Conservation (phyloP, 345 rosid genomes). For the Citrus cavaleriei region DNA sequence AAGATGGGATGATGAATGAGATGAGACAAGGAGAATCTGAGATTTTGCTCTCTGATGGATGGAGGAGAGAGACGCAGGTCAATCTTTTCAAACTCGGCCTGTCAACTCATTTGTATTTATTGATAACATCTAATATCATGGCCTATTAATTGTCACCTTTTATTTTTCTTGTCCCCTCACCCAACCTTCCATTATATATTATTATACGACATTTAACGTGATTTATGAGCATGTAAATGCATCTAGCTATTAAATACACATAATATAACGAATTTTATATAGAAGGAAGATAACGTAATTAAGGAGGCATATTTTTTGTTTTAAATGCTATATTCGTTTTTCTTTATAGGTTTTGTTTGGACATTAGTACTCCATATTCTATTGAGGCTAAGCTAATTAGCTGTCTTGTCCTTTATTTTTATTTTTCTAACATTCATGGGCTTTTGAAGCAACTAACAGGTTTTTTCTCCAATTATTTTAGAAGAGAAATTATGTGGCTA, state of each 20-base stretch:
- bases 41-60: conserved; percentile 21
- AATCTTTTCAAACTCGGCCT: conserved; percentile 58
- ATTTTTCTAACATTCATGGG: background rate
- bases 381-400: conserved; percentile 31
- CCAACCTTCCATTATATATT: conserved; percentile 18
- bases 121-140: conserved; percentile 38
- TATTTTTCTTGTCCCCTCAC: conserved; percentile 41
- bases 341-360: conserved; percentile 22
- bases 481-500: conserved; percentile 21
- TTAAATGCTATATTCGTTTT: background rate
- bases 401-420: conserved; percentile 24
- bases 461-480: conserved; percentile 20
- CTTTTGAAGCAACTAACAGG: background rate
- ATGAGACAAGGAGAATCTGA: conserved; percentile 55
- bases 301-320: conserved; percentile 11
- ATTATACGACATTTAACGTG: background rate
- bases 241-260: background rate
- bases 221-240: no score
- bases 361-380: conserved; percentile 21
- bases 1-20: conserved; percentile 22
- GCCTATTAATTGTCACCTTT: conserved; percentile 39
- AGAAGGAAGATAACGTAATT: conserved; percentile 2
- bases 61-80: conserved; percentile 41
- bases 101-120: conserved; percentile 56
- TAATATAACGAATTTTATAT: background rate